Conservation (phyloP, 1,284 basidiomycete genomes). For the Moniliophthora roreri region DNA sequence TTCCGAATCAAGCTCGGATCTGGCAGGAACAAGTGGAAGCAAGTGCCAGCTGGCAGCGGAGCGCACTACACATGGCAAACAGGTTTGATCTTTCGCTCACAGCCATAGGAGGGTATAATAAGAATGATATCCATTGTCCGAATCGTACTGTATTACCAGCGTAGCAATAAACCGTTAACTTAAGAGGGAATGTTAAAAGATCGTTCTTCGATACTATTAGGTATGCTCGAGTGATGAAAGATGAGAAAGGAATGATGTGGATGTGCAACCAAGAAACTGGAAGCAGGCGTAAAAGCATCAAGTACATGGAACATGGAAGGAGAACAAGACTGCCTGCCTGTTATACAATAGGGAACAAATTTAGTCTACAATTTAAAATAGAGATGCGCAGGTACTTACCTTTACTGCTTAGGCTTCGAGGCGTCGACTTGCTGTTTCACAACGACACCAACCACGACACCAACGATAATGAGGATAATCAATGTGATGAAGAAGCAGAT, state of each 20-base stretch:
- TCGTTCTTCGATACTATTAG: neutral
- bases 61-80: neutral
- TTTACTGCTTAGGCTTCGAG: conserved; percentile 28
- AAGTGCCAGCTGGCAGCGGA: neutral
- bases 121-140: conserved; percentile 7
- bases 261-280: neutral
- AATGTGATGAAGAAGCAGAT: conserved; percentile 82
- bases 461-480: conserved; percentile 64
- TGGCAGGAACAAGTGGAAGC: neutral
- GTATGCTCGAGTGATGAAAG: neutral
- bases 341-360: neutral
- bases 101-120: conserved; percentile 12
- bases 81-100: neutral
- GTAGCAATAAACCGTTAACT: conserved; percentile 1
- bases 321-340: neutral
- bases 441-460: conserved; percentile 58
- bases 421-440: conserved; percentile 39
- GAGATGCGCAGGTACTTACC: conserved; percentile 1
- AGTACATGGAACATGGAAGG: conserved; percentile 2
- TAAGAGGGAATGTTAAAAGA: neutral
- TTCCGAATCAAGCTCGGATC: neutral
- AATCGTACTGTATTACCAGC: conserved; percentile 1
- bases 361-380: neutral
- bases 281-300: neutral
- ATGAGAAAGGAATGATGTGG: neutral